Conservation (phyloP, 2,329 filamentous ascomycete genomes). For the Diaporthe sp. region DNA sequence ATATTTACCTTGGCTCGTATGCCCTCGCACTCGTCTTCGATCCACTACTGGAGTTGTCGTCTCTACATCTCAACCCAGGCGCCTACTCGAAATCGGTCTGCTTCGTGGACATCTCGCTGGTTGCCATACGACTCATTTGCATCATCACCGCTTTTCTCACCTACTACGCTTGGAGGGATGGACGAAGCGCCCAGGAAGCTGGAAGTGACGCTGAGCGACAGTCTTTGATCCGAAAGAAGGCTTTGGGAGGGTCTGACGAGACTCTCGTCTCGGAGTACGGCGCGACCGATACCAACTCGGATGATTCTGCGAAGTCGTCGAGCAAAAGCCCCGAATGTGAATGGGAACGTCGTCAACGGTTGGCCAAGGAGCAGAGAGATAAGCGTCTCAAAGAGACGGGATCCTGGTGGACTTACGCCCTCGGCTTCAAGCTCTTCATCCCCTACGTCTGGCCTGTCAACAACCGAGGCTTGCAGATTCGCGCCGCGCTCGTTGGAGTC, state of each 20-base stretch:
- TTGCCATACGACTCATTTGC: conserved; percentile 51
- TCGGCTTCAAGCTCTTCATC: conserved; percentile 82
- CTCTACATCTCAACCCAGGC: conserved; percentile 39
- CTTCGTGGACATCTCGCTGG: conserved; percentile 49
- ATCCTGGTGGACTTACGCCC: conserved; percentile 83
- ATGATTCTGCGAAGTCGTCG: conserved; percentile 44
- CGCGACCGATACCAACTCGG: conserved; percentile 28
- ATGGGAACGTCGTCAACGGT: conserved; percentile 67
- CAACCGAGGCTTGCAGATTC: conserved; percentile 75
- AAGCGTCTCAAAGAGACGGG: conserved; percentile 81
- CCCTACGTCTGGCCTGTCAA: conserved; percentile 84
- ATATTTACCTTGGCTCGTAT: conserved; percentile 75
- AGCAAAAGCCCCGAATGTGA: conserved; percentile 62
- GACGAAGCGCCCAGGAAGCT: conserved; percentile 41
- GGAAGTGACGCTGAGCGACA: conserved; percentile 69
- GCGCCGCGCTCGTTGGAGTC: conserved; percentile 74
- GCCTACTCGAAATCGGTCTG: conserved; percentile 36
- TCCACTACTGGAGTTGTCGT: conserved; percentile 54
- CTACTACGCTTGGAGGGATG: conserved; percentile 46
- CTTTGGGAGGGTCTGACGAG: conserved; percentile 42
- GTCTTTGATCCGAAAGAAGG: conserved; percentile 64
- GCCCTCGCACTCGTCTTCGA: conserved; percentile 71
- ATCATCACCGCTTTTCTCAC: conserved; percentile 52
- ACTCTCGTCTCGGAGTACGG: conserved; percentile 39
- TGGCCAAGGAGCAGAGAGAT: conserved; percentile 70